Evolutionary conservation across 1,284 basidiomycete species (phyloP), one percentile per base, ranked within the genome.

Genomic region (Sporisorium reilianum): DNA sequence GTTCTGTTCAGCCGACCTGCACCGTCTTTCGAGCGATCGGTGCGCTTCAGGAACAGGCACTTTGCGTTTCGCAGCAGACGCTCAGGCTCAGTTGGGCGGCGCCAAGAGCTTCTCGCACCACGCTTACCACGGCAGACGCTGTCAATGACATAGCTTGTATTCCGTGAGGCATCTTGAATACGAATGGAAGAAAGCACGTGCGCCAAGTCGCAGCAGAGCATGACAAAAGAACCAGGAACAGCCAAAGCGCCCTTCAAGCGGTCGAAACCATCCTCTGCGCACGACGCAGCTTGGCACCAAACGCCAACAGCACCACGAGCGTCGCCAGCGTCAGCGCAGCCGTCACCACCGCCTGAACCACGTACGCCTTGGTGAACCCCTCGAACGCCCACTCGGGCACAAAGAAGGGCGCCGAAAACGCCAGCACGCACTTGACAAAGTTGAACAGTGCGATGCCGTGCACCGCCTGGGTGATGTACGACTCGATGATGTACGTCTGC

Each of bases 361-460:
- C 64, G 49, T 78, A 86, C 5, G 76, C 64, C 36, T 62, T 65
- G 16, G 77, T 60, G 46, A 81, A 84, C 44, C 74, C 77, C 26
- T 69, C 25, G 26, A 68, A 66, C 12, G 78, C 80, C 84, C 84
- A 85, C 36, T 73, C 63, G 34, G 81, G 79, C 9, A 81, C 77
- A 60, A 84, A 86, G 73, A 85, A 85, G 10, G 84, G 77, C 16
- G 83, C 79, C 0, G 76, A 79, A 46, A 86, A 86, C 22, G 83
- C 84, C 75, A 84, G 83, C n/a, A 81, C 76, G 59, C 77, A 80
- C 78, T 85, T 85, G 78, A 83, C 83, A 70, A 86, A 85, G 62
- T 81, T 82, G 75, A 85, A 86, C 34, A 82, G 80, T 23, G 84
- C 83, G 55, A 85, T 83, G 14, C 82, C 83, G 61, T 84, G 82